Percentiles rank a stretch among this genome's conserved stretches.
phyloP scores from a whole-genome alignment of 2,329 filamentous ascomycete species.

The Paecilomyces sp. region DNA sequence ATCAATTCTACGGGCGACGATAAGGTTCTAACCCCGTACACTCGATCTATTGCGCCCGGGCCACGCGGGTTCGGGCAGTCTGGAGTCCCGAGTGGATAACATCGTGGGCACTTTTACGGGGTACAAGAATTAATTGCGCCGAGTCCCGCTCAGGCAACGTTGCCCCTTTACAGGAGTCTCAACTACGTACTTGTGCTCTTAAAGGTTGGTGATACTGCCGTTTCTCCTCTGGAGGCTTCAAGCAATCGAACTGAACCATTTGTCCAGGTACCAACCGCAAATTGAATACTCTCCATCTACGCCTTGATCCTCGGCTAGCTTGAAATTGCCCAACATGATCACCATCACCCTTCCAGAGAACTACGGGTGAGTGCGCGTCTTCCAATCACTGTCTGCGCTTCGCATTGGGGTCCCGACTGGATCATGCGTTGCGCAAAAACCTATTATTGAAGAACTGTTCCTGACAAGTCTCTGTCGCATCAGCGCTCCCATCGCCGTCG shows the following conservation, averaged over 20 bases:
- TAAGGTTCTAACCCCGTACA: background rate
- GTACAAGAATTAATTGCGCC: background rate
- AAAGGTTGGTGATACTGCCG: background rate
- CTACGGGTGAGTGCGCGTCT: slow-evolving; percentile 38
- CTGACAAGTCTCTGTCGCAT: background rate
- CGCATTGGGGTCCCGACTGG: background rate
- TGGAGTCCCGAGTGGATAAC: background rate
- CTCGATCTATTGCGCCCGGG: background rate
- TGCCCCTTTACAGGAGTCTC: too few species aligned
- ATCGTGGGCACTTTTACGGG: background rate
- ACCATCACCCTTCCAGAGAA: slow-evolving; percentile 39
- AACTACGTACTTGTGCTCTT: background rate
- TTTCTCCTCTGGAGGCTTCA: background rate
- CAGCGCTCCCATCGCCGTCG: slow-evolving; percentile 51
- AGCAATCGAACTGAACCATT: background rate
- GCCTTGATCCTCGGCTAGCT: background rate
- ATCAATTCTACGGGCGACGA: background rate
- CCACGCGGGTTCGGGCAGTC: background rate
- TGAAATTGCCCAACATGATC: slow-evolving; percentile 22
- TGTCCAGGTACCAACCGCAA: background rate
- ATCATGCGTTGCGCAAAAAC: background rate
- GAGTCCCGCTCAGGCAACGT: background rate
- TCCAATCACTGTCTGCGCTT: background rate
- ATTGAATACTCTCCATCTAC: background rate
- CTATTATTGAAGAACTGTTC: background rate